A percentile compares a stretch with the other conserved stretches of the same genome.
phyloP scores from a whole-genome alignment of 805 yeast genomes.

The Yamadazyma tumulicola region DNA sequence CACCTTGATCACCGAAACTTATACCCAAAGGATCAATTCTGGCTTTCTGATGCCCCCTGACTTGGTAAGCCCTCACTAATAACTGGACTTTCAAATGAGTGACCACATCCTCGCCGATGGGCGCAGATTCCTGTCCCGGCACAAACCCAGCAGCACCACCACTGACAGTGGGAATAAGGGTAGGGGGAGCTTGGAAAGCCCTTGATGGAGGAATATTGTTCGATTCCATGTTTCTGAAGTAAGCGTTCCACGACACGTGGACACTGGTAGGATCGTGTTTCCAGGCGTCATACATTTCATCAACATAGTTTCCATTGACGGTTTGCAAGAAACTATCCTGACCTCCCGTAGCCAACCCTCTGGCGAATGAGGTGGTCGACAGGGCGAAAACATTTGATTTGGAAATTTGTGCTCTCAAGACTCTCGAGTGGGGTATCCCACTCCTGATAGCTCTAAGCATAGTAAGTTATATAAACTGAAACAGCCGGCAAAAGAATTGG shows the following conservation, averaged over 20 bases:
- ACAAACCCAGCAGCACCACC: slow-evolving; percentile 69
- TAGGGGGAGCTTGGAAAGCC: slow-evolving; percentile 92
- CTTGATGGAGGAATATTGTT: slow-evolving; percentile 63
- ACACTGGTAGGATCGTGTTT: slow-evolving; percentile 83
- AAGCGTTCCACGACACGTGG: slow-evolving; percentile 95
- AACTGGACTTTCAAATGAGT: slow-evolving; percentile 93
- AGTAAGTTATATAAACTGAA: no score
- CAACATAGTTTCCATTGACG: slow-evolving; percentile 86
- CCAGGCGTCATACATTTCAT: slow-evolving; percentile 98
- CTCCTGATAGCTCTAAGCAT: slow-evolving; percentile 45
- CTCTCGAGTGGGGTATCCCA: slow-evolving; percentile 32
- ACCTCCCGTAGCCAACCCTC: slow-evolving; percentile 7
- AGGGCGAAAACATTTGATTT: background rate
- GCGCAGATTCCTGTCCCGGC: slow-evolving; percentile 45
- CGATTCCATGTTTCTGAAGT: slow-evolving; percentile 84
- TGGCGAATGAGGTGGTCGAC: slow-evolving; percentile 1
- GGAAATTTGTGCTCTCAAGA: slow-evolving; percentile 22
- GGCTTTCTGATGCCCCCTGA: slow-evolving; percentile 96
- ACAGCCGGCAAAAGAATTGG: no score
- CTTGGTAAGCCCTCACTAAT: slow-evolving; percentile 97
- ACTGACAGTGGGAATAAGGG: slow-evolving; percentile 74
- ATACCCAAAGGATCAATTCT: slow-evolving; percentile 93
- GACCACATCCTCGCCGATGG: slow-evolving; percentile 58
- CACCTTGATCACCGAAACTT: slow-evolving; percentile 67
- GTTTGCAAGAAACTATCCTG: slow-evolving; percentile 78